Percentiles rank a stretch among this genome's conserved stretches.
Conservation (phyloP, 768 basidiomycete genomes). For the Cubamyces sp. region DNA sequence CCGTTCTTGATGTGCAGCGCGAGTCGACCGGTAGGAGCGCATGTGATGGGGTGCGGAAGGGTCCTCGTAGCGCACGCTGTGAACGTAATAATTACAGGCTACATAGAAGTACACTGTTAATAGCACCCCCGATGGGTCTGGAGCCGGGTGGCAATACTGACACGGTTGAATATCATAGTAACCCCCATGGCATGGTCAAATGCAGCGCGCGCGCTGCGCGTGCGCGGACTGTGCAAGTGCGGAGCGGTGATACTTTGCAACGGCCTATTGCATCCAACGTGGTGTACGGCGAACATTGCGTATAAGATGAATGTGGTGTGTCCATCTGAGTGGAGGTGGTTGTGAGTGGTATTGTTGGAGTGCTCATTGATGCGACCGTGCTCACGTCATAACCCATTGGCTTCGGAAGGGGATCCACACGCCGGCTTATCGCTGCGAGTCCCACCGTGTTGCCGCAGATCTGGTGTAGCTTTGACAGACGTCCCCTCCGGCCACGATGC, state of each 20-base stretch:
- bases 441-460: background rate
- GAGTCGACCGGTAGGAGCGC: background rate
- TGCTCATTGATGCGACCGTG: background rate
- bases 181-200: background rate
- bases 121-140: background rate
- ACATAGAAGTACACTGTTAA: slow-evolving; percentile 13
- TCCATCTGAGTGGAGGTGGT: background rate
- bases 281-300: background rate
- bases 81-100: slow-evolving; percentile 24
- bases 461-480: slow-evolving; percentile 10
- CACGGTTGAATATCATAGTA: background rate
- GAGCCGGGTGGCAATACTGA: background rate
- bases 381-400: slow-evolving; percentile 10
- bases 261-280: background rate
- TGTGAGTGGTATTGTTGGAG: background rate
- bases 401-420: slow-evolving; percentile 12
- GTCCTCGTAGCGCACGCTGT: background rate
- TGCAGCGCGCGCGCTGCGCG: too few relatives aligned
- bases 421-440: slow-evolving; percentile 5
- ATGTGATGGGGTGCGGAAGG: background rate
- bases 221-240: background rate
- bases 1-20: slow-evolving; percentile 7
- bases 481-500: too few relatives aligned
- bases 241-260: background rate
- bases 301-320: background rate